Percentiles rank a stretch among this genome's conserved stretches.
Conservation (phyloP, 2,329 filamentous ascomycete species). For the Trichoderma gracile region DNA sequence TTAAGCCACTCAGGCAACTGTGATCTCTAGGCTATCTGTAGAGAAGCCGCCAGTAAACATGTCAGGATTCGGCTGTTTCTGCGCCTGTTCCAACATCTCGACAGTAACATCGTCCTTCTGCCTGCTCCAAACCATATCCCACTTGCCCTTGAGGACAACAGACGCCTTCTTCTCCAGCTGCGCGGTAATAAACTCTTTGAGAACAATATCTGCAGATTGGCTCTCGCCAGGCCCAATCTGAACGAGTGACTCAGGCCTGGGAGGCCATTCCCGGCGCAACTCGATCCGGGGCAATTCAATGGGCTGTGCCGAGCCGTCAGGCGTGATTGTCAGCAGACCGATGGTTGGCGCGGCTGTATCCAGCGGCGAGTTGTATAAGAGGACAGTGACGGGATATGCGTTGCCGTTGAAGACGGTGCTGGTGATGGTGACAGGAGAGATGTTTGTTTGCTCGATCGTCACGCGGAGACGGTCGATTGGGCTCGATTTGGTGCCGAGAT, state of each 20-base stretch:
- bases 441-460: constrained; percentile 37
- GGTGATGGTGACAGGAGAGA: constrained; percentile 41
- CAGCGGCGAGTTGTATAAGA: constrained; percentile 49
- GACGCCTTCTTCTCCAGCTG: constrained; percentile 36
- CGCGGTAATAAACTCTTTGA: constrained; percentile 41
- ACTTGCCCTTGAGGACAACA: constrained; percentile 42
- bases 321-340: constrained; percentile 45
- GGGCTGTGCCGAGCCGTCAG: constrained; percentile 37
- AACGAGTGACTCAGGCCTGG: constrained; percentile 41
- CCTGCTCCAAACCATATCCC: constrained; percentile 38
- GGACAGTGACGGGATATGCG: constrained; percentile 42
- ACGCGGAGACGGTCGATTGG: constrained; percentile 37
- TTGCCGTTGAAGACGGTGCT: constrained; percentile 46
- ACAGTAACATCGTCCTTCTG: constrained; percentile 32
- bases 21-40: constrained; percentile 27
- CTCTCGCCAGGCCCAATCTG: constrained; percentile 43
- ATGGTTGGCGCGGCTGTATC: constrained; percentile 45
- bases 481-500: constrained; percentile 11
- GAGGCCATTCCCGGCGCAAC: constrained; percentile 46
- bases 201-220: constrained; percentile 38
- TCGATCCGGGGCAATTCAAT: constrained; percentile 43
- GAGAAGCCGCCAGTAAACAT: constrained; percentile 31
- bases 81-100: constrained; percentile 28
- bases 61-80: constrained; percentile 28
- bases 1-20: background rate